These are phyloP conservation scores for Helianthus annuus DNA, from an alignment of 129 eudicot genomes.

Conservation along the genomic window HanXRQr2.0-SUNRISE NC_035444.2:15634293-15634792, in stretches of 20 bases:
- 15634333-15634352: conserved; percentile 46
- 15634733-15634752: conserved; percentile 75
- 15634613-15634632: conserved; percentile 65
- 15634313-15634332: conserved; percentile 12
- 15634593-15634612: conserved; percentile 86
- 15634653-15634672: conserved; percentile 55
- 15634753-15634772: conserved; percentile 93
- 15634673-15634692: conserved; percentile 5
- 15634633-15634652: conserved; percentile 82
- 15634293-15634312: background rate
- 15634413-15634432: conserved; percentile 99
- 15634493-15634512: conserved; percentile 6
- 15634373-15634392: conserved; percentile 89
- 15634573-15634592: conserved; percentile 96
- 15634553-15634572: conserved; percentile 83
- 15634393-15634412: conserved; percentile 99
- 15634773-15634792: conserved; percentile 95
- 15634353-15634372: conserved; percentile 98
- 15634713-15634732: conserved; percentile 1
- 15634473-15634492: conserved; percentile 60
- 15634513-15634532: background rate
- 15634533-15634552: conserved; percentile 1
- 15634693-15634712: background rate
- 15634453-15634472: conserved; percentile 96
- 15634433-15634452: conserved; percentile 84